A percentile compares a stretch with the other conserved stretches of the same genome.
phyloP scores from a whole-genome alignment of 163 green algal genomes.

The Picocystis sp. region DNA sequence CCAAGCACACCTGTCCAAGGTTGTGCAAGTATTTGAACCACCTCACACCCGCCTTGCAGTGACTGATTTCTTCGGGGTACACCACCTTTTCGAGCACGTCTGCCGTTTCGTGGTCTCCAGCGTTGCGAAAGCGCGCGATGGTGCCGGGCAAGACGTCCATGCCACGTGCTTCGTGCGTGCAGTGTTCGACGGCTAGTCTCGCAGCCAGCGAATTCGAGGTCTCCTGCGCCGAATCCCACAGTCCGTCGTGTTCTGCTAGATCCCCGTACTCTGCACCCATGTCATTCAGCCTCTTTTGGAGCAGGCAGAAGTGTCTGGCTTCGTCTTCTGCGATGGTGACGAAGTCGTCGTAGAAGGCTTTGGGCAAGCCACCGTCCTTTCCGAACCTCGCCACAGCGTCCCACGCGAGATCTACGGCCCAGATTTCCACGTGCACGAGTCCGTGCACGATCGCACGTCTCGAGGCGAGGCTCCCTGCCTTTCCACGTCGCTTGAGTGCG shows the following conservation, averaged over 20 bases:
- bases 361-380: conserved; percentile 30
- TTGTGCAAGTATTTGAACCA: conserved; percentile 62
- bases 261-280: conserved; percentile 49
- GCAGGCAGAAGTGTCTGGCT: conserved; percentile 46
- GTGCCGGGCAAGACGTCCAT: conserved; percentile 77
- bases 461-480: conserved; percentile 41
- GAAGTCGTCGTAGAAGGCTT: conserved; percentile 66
- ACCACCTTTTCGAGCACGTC: conserved; percentile 47
- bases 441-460: conserved; percentile 41
- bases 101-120: conserved; percentile 39
- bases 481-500: conserved; percentile 21
- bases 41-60: conserved; percentile 67
- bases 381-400: conserved; percentile 70
- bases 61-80: conserved; percentile 70
- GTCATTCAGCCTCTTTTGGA: conserved; percentile 36
- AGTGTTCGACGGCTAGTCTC: conserved; percentile 72
- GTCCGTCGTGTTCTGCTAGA: conserved; percentile 54
- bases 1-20: conserved; percentile 18
- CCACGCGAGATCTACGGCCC: conserved; percentile 52
- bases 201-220: conserved; percentile 48
- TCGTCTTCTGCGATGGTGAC: conserved; percentile 71
- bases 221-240: conserved; percentile 63
- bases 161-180: conserved; percentile 63
- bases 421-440: conserved; percentile 56
- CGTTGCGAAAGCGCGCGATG: conserved; percentile 48